Conservation (phyloP, 2,329 filamentous ascomycete species). For the Hymenoscyphus salicellus region DNA sequence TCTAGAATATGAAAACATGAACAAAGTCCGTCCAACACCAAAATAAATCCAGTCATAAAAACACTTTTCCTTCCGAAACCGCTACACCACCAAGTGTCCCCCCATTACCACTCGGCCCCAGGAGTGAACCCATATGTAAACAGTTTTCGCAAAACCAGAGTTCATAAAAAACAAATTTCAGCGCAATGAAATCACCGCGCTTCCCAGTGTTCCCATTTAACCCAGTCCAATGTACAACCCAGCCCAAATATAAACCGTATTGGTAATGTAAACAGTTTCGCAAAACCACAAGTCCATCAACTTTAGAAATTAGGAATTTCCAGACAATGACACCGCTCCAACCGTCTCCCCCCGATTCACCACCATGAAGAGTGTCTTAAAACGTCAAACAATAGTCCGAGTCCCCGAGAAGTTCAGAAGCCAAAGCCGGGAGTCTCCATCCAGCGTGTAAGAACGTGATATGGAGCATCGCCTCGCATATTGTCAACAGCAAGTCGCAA, state of each 20-base stretch:
- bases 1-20: too few relatives aligned
- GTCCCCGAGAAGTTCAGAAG: neutral
- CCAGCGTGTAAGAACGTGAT: neutral
- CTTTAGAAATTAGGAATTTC: neutral
- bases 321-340: neutral
- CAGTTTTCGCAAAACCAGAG: too few relatives aligned
- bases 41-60: too few relatives aligned
- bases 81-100: too few relatives aligned
- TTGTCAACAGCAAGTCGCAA: neutral
- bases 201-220: neutral
- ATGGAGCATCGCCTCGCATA: neutral
- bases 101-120: too few relatives aligned
- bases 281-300: neutral
- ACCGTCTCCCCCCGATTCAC: neutral
- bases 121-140: too few relatives aligned
- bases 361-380: neutral
- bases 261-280: neutral
- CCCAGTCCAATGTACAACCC: neutral
- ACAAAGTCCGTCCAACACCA: too few relatives aligned
- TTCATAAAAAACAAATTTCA: too few relatives aligned
- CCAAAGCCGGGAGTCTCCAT: neutral
- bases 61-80: too few relatives aligned
- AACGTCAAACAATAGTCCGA: neutral
- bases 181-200: neutral
- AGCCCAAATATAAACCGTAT: neutral